phyloP scores from a whole-genome alignment of 2,329 filamentous ascomycete species.

The Nothomitra cinnamomea region DNA sequence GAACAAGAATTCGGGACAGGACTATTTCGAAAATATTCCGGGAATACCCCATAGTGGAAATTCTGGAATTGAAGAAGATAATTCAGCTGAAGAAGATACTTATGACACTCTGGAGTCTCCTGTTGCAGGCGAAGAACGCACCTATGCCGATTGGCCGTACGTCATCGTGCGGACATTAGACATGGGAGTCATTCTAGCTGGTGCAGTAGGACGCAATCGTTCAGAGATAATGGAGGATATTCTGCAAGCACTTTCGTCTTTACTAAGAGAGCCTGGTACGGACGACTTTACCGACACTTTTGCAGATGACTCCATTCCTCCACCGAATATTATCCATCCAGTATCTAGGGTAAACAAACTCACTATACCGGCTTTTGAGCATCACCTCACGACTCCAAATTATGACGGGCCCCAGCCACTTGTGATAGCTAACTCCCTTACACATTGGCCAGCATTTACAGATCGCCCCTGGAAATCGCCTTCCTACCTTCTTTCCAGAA shows the following conservation, averaged over 20 bases:
- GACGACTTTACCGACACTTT: neutral
- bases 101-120: too few relatives aligned
- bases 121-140: conserved; percentile 11
- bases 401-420: neutral
- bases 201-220: conserved; percentile 38
- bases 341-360: neutral
- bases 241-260: neutral
- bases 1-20: neutral
- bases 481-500: conserved; percentile 5
- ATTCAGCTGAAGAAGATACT: neutral
- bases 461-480: conserved; percentile 6
- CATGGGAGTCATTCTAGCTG: conserved; percentile 58
- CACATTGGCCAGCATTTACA: conserved; percentile 6
- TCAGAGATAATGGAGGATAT: conserved; percentile 1
- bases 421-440: conserved; percentile 4
- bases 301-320: neutral
- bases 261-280: neutral
- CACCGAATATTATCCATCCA: neutral
- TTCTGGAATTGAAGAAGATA: neutral
- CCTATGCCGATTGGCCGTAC: conserved; percentile 8
- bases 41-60: too few relatives aligned
- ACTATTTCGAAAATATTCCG: neutral
- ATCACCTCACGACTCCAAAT: neutral
- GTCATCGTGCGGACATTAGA: conserved; percentile 35
- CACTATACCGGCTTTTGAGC: neutral